Percentiles rank a stretch among this genome's conserved stretches.
Conservation (phyloP, 768 basidiomycete genomes). For the Neoboletus brunneissimus region DNA sequence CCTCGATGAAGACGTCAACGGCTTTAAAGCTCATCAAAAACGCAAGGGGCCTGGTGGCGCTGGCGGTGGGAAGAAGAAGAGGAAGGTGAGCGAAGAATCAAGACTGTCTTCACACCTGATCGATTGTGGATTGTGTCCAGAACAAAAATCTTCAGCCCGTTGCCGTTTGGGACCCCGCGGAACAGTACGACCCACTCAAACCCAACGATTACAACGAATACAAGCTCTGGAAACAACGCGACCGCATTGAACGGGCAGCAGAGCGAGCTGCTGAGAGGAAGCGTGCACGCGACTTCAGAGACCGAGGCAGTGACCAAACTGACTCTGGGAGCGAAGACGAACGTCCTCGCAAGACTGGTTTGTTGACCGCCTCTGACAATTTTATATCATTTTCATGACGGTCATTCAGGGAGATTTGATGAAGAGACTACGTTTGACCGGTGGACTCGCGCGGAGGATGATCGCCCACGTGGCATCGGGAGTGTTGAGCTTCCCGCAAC, state of each 20-base stretch:
- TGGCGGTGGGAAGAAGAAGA: constrained; percentile 49
- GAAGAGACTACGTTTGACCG: constrained; percentile 43
- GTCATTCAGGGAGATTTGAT: constrained; percentile 33
- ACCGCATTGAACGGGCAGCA: constrained; percentile 65
- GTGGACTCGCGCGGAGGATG: constrained; percentile 56
- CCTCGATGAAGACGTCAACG: constrained; percentile 85
- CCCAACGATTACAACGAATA: constrained; percentile 91
- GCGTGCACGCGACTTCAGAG: constrained; percentile 49
- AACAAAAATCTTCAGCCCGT: constrained; percentile 57
- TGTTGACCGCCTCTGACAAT: constrained; percentile 9
- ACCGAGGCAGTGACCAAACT: constrained; percentile 53
- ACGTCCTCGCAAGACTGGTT: constrained; percentile 68
- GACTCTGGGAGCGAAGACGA: constrained; percentile 69
- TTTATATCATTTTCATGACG: constrained; percentile 26
- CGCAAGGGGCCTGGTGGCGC: constrained; percentile 47
- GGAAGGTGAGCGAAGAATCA: constrained; percentile 48
- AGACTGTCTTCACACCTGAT: background rate
- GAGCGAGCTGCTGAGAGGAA: constrained; percentile 63
- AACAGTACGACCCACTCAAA: constrained; percentile 75
- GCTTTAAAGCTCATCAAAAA: constrained; percentile 63
- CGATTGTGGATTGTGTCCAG: constrained; percentile 31
- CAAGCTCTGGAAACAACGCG: constrained; percentile 75
- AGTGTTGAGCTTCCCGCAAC: constrained; percentile 30
- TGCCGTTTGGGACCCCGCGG: constrained; percentile 71
- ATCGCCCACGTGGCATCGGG: constrained; percentile 31